Evolutionary conservation across 2,329 filamentous ascomycete species (phyloP), one percentile per base, ranked within the genome.

Genomic region (Fusarium nanum): DNA sequence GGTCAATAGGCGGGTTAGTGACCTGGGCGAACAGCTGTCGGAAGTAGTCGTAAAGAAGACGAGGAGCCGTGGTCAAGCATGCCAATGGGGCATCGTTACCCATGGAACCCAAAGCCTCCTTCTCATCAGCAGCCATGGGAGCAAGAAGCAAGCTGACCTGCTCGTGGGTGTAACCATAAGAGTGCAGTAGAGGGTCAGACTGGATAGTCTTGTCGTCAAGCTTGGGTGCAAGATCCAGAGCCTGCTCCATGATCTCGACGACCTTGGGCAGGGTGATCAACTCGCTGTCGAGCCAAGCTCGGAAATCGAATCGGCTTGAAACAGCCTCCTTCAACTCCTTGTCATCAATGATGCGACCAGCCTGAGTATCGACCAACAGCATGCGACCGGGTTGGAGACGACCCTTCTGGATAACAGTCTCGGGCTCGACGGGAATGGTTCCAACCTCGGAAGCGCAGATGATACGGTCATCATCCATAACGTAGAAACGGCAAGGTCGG

Each of bases 361-460:
- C 86, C 71, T 94, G 86, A 32, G 95, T 98, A 78, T 98, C 95
- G 73, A 98, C 95, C 69, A 98, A 86, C 75, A 98, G 86, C 95
- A 98, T 98, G 77, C 94, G 94, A 74, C 95, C 95, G 28, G 95
- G 95, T 82, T 97, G 93, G 64, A 98, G 85, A 77, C 95, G 92
- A 30, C 95, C 95, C 84, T 98, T 98, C 78, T 97, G 93, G 41
- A 98, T 87, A 53, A 98, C 90, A 49, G 89, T 88, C 83, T 98
- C 94, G 4, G 95, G 94, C 72, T 98, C 94, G 67, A 98, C 92
- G 52, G 89, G 87, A 70, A 98, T 97, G 13, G 95, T 95, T 76
- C 95, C 95, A 68, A 98, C 95, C 81, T 98, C 95, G 14, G 95
- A 98, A 41, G 94, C 95, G 81, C 95, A 98, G 75, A 98, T 94